Percentiles rank a stretch among this genome's conserved stretches.
phyloP scores from a whole-genome alignment of 345 rosid species.

The Alliaria petiolata region DNA sequence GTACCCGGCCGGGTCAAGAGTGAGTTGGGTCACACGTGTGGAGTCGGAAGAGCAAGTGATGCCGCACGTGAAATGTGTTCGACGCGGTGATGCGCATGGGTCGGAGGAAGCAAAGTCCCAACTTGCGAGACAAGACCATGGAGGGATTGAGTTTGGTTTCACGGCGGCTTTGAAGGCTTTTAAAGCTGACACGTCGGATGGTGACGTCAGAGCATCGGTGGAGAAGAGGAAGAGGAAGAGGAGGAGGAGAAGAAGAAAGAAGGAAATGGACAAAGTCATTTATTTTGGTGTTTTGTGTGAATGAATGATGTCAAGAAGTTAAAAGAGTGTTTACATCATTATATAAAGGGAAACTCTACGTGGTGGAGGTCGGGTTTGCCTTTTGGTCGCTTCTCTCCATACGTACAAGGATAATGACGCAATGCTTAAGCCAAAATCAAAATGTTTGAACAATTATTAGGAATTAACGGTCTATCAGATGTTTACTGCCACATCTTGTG shows the following conservation, averaged over 20 bases:
- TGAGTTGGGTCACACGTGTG: slow-evolving; percentile 55
- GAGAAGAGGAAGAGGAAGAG: not conserved
- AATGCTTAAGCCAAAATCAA: not conserved
- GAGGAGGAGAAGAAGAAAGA: not conserved
- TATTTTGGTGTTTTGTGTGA: slow-evolving; percentile 1
- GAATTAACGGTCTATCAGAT: not conserved
- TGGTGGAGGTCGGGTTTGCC: slow-evolving; percentile 29
- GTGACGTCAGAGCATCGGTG: slow-evolving; percentile 37
- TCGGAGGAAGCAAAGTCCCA: slow-evolving; percentile 64
- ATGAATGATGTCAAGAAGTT: slow-evolving; percentile 24
- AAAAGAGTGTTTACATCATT: slow-evolving; percentile 5
- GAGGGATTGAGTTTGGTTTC: slow-evolving; percentile 49
- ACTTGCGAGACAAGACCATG: slow-evolving; percentile 62
- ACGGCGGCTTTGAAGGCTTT: slow-evolving; percentile 57
- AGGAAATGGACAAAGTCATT: slow-evolving; percentile 16
- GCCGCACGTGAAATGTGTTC: slow-evolving; percentile 62
- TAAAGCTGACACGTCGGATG: slow-evolving; percentile 52
- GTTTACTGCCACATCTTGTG: not conserved
- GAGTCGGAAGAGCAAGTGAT: slow-evolving; percentile 58
- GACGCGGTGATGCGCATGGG: slow-evolving; percentile 69
- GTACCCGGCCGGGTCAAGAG: slow-evolving; percentile 81
- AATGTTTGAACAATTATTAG: not conserved
- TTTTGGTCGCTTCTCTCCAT: slow-evolving; percentile 13
- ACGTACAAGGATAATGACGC: not conserved
- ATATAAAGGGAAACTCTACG: slow-evolving; percentile 17